phyloP scores from a whole-genome alignment of 106 monocot species.

The Apostasia ramifera region DNA sequence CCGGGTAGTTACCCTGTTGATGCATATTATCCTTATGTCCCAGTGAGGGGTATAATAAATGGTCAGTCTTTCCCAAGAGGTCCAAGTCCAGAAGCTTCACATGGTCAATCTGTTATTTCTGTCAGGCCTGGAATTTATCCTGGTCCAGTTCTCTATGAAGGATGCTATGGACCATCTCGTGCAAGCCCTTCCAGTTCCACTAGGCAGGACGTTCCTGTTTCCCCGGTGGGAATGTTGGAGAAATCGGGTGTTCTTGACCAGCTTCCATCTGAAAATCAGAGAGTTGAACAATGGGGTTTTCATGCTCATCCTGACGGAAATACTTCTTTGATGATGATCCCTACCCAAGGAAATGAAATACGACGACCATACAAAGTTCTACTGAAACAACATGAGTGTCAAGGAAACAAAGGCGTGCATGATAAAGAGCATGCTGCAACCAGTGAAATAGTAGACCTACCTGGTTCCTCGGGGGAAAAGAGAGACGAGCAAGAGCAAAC shows the following conservation, averaged over 20 bases:
- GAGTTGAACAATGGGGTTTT: conserved; percentile 18
- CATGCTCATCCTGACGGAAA: conserved; percentile 15
- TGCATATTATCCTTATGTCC: conserved; percentile 49
- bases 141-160: conserved; percentile 44
- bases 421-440: conserved; percentile 20
- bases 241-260: conserved; percentile 24
- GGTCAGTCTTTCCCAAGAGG: conserved; percentile 35
- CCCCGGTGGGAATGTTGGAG: conserved; percentile 20
- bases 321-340: conserved; percentile 17
- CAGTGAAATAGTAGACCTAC: conserved; percentile 3
- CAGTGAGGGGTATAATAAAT: conserved; percentile 24
- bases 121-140: conserved; percentile 54
- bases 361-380: conserved; percentile 51
- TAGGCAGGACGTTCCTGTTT: conserved; percentile 19
- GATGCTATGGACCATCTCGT: conserved; percentile 42
- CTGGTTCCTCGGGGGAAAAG: background rate
- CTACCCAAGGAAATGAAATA: conserved; percentile 16
- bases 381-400: conserved; percentile 47
- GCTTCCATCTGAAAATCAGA: conserved; percentile 19
- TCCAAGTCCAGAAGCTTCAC: conserved; percentile 45
- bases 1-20: conserved; percentile 51
- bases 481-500: conserved; percentile 2
- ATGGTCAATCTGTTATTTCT: conserved; percentile 34
- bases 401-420: conserved; percentile 11
- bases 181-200: conserved; percentile 20